Base-by-base conservation (phyloP, 345 rosid genomes). In the Lepidium didymum region DNA sequence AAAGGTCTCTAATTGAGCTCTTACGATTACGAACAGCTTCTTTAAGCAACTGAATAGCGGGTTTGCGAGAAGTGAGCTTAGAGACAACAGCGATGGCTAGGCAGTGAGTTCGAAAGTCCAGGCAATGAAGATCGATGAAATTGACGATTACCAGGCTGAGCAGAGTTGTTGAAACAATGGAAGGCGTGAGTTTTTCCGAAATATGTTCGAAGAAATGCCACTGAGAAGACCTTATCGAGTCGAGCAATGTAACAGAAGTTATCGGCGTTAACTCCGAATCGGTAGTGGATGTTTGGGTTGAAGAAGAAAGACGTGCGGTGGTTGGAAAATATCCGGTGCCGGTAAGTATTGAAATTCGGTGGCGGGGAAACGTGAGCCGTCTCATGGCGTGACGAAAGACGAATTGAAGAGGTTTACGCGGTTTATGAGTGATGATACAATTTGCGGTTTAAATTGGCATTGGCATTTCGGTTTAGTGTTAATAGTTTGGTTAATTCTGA, bases 121-220 rank as follows among this genome's bases (percentile, higher is more conserved):
- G 78, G 58, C 62, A 4, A 13, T 34, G 38, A 37, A 77, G 53
- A 1, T 79, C 85, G 36, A 89, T 15, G 13, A 65, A 83, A 79
- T 73, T 71, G 23, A 80, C 45, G 57, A 94, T 83, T 11, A 71
- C 65, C 73, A 94, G 88, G 59, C 18, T 55, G 7, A 69, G 49
- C 11, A 91, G 82, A 57, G 83, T 78, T 62, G 80, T 7, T 51
- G 87, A 75, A 38, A 86, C 59, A 37, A 83, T 67, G 4, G 77
- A 67, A 14, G 92, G 74, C 10, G 79, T 70, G 47, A 90, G 66
- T 5, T 74, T 81, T 38, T 64, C 54, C 3, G 85, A 68, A 52
- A 77, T 47, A 7, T 86, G 91, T 81, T 88, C 70, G 92, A 93
- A 60, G 76, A 81, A 74, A 82, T 88, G 88, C 97, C 97, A 87